Evolutionary conservation across 768 basidiomycete genomes (phyloP).

Genomic region (Nidula microcarpa): DNA sequence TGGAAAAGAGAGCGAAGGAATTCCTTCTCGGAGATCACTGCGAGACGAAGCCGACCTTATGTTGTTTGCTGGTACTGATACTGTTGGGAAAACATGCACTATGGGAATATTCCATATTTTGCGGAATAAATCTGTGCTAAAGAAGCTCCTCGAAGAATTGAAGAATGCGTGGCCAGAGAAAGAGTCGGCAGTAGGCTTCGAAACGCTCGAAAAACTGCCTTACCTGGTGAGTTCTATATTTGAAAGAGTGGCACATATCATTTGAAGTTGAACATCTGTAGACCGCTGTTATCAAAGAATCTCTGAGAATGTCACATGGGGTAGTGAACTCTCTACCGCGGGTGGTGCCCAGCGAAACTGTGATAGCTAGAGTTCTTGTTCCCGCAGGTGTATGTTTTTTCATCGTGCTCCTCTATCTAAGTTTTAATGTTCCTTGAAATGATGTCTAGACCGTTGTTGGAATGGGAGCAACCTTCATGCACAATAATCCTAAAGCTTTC

Average conservation of each 20-base stretch:
- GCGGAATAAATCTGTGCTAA: constrained; percentile 20
- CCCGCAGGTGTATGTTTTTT: constrained; percentile 31
- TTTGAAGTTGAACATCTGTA: constrained; percentile 8
- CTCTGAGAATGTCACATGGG: constrained; percentile 37
- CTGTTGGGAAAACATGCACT: constrained; percentile 34
- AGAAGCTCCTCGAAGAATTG: constrained; percentile 26
- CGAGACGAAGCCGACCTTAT: constrained; percentile 32
- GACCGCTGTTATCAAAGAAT: constrained; percentile 47
- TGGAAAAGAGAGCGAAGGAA: constrained; percentile 23
- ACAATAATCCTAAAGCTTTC: constrained; percentile 35
- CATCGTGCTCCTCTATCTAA: too few relatives aligned
- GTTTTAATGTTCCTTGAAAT: too few relatives aligned
- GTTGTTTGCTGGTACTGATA: constrained; percentile 41
- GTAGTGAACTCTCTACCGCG: constrained; percentile 33
- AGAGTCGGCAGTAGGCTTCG: constrained; percentile 21
- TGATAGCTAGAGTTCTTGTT: constrained; percentile 28
- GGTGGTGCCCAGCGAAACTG: constrained; percentile 25
- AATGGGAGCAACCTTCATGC: constrained; percentile 34
- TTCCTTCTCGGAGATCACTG: constrained; percentile 27
- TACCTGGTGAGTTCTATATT: constrained; percentile 35
- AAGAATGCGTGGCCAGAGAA: constrained; percentile 37
- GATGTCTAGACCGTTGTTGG: constrained; percentile 39
- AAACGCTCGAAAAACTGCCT: constrained; percentile 39
- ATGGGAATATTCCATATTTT: constrained; percentile 32
- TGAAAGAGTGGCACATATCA: not conserved